A percentile compares a stretch with the other conserved stretches of the same genome.
These are phyloP conservation scores for Coemansia sp. DNA, from an alignment of 192 early-diverging fungal genomes.

Conservation along the genomic window DNA sequence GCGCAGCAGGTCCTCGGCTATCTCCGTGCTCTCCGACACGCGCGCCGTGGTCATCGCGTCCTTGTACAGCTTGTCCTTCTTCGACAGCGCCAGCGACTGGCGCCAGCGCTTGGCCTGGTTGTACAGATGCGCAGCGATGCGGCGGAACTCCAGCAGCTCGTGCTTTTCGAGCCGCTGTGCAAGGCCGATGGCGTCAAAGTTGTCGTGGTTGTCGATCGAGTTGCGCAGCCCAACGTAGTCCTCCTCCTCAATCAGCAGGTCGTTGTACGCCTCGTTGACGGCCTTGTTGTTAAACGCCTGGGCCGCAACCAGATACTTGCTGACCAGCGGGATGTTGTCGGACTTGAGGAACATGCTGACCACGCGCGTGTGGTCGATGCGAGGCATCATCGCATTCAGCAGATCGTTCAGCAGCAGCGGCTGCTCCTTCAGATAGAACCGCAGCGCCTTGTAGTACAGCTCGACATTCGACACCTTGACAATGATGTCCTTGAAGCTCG, in stretches of 20 bases:
- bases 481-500: constrained; percentile 93
- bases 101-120: constrained; percentile 96
- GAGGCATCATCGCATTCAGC: constrained; percentile 80
- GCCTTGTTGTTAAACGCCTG: constrained; percentile 91
- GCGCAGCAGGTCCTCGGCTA: constrained; percentile 91
- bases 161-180: constrained; percentile 94
- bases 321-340: constrained; percentile 96
- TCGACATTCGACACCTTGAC: constrained; percentile 97
- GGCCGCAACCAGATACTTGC: constrained; percentile 93
- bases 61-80: constrained; percentile 96
- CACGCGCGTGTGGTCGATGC: constrained; percentile 96
- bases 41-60: constrained; percentile 99
- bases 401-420: constrained; percentile 93
- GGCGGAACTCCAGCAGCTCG: constrained; percentile 95
- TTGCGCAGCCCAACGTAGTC: constrained; percentile 91
- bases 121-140: constrained; percentile 94
- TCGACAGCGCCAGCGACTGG: constrained; percentile 91
- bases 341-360: constrained; percentile 98
- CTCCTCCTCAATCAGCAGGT: constrained; percentile 97
- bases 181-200: constrained; percentile 91
- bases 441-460: constrained; percentile 97
- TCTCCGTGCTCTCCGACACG: constrained; percentile 81
- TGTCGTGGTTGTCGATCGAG: constrained; percentile 91
- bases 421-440: constrained; percentile 96
- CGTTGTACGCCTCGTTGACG: constrained; percentile 95